Conservation (phyloP, 768 basidiomycete genomes). For the Stropharia rugosoannulata region DNA sequence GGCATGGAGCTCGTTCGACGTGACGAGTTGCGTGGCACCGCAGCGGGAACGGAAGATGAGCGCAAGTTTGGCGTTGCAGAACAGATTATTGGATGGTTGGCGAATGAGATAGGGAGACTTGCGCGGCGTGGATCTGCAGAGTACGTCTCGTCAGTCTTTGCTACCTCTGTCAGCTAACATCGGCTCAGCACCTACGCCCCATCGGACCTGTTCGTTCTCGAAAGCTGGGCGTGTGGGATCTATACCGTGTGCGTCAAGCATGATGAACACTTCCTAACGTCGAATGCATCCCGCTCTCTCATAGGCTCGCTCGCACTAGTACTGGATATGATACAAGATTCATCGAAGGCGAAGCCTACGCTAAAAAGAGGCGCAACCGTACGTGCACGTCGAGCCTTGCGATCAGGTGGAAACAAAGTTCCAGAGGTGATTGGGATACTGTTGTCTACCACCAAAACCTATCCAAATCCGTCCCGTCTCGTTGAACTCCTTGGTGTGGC, state of each 20-base stretch:
- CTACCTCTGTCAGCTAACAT: not conserved
- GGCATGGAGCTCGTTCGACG: slow-evolving; percentile 62
- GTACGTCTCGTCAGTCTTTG: slow-evolving; percentile 36
- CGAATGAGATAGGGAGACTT: slow-evolving; percentile 60
- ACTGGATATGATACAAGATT: slow-evolving; percentile 58
- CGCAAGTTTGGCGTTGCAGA: slow-evolving; percentile 61
- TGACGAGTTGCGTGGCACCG: slow-evolving; percentile 52
- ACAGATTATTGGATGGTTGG: slow-evolving; percentile 75
- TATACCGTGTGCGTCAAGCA: slow-evolving; percentile 50
- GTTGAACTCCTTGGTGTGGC: slow-evolving; percentile 64
- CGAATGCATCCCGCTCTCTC: slow-evolving; percentile 51
- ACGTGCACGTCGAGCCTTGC: slow-evolving; percentile 62
- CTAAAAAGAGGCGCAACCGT: slow-evolving; percentile 62
- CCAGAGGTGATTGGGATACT: slow-evolving; percentile 51
- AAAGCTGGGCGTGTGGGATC: slow-evolving; percentile 69
- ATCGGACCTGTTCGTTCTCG: slow-evolving; percentile 63
- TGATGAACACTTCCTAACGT: slow-evolving; percentile 43
- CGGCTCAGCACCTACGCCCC: slow-evolving; percentile 50
- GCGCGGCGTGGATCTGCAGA: slow-evolving; percentile 52
- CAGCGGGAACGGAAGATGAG: slow-evolving; percentile 37
- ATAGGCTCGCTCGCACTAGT: slow-evolving; percentile 57
- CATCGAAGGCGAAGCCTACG: slow-evolving; percentile 52
- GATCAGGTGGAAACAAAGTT: slow-evolving; percentile 49
- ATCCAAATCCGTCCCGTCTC: slow-evolving; percentile 36
- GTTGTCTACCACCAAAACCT: slow-evolving; percentile 48